These are phyloP conservation scores for Yamadazyma sp. DNA, from an alignment of 1,139 yeast species.

Conservation along the genomic window DNA sequence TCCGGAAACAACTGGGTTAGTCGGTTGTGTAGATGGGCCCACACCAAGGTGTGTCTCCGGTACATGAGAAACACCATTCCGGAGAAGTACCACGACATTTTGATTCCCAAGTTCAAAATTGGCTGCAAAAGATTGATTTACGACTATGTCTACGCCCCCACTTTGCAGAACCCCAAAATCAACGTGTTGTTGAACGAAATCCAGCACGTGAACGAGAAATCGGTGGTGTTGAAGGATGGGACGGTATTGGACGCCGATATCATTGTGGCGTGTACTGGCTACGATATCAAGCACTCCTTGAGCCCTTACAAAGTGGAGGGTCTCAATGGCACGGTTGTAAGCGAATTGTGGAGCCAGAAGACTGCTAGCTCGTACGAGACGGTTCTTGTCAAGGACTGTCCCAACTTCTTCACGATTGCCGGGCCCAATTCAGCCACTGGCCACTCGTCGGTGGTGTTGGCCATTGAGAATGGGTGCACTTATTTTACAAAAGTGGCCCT, in stretches of 20 bases:
- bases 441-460: slow-evolving; percentile 43
- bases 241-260: slow-evolving; percentile 34
- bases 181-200: slow-evolving; percentile 27
- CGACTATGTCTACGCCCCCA: slow-evolving; percentile 37
- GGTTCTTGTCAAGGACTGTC: slow-evolving; percentile 30
- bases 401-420: slow-evolving; percentile 37
- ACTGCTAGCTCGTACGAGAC: slow-evolving; percentile 42
- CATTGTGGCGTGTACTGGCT: slow-evolving; percentile 48
- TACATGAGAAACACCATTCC: slow-evolving; percentile 39
- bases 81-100: slow-evolving; percentile 28
- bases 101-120: slow-evolving; percentile 40
- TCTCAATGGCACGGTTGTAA: slow-evolving; percentile 23
- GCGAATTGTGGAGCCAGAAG: slow-evolving; percentile 27
- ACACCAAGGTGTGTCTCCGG: slow-evolving; percentile 18
- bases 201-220: slow-evolving; percentile 27
- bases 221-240: slow-evolving; percentile 32
- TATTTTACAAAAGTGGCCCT: slow-evolving; percentile 26
- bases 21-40: slow-evolving; percentile 26
- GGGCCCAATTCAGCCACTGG: slow-evolving; percentile 50
- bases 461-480: slow-evolving; percentile 37
- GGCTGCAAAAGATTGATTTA: slow-evolving; percentile 46
- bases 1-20: slow-evolving; percentile 31
- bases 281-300: slow-evolving; percentile 24
- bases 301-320: slow-evolving; percentile 26
- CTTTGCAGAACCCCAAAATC: slow-evolving; percentile 32